A percentile compares a stretch with the other conserved stretches of the same genome.
Evolutionary conservation across 495 filamentous ascomycete species (phyloP).

Genomic region (Pseudomonodictys pantanalensis): DNA sequence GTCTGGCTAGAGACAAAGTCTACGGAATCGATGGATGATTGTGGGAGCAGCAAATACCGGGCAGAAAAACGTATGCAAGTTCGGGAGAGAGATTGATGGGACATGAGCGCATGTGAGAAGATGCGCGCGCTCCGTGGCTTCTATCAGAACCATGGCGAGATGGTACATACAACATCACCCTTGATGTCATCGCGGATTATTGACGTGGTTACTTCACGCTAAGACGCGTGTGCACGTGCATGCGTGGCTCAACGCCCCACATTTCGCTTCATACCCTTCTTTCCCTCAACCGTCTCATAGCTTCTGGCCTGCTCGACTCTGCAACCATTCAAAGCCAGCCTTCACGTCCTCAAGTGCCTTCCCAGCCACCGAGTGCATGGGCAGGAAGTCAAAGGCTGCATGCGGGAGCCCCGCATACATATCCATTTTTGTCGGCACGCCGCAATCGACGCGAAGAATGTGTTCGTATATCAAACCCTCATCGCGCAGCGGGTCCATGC

Average conservation of each 20-base stretch:
- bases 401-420: conserved; percentile 27
- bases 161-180: no score
- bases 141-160: no score
- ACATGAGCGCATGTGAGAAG: no score
- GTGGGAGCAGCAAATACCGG: no score
- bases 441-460: conserved; percentile 20
- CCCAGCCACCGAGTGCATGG: conserved; percentile 12
- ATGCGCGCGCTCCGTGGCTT: no score
- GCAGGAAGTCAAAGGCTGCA: conserved; percentile 10
- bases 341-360: conserved; percentile 2
- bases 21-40: no score
- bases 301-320: conserved; percentile 19
- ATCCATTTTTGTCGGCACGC: conserved; percentile 26
- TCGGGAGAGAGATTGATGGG: no score
- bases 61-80: no score
- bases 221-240: background rate
- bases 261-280: no score
- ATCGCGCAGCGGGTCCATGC: conserved; percentile 40
- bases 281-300: no score
- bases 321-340: conserved; percentile 14
- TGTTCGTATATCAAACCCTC: conserved; percentile 37
- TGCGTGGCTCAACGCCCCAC: background rate
- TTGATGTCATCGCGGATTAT: no score
- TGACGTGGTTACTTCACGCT: background rate
- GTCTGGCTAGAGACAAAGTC: no score